A percentile compares a stretch with the other conserved stretches of the same genome.
phyloP scores from a whole-genome alignment of 179 eudicot genomes.

The Heliamphora pulchella region DNA sequence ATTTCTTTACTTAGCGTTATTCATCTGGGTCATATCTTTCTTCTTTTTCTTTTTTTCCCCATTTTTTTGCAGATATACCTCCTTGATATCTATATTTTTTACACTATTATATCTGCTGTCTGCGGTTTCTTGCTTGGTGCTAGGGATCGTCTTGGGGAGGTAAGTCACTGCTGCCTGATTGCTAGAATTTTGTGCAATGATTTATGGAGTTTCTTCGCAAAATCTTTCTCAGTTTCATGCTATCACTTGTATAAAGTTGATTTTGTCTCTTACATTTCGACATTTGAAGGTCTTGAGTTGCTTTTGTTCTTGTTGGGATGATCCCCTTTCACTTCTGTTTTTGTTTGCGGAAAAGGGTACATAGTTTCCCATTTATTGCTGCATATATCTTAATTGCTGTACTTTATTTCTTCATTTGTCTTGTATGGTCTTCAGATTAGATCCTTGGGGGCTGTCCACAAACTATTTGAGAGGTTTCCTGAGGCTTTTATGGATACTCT shows the following conservation, averaged over 20 bases:
- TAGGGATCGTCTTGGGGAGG: slow-evolving; percentile 98
- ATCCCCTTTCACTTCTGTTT: neutral
- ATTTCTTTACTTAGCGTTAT: neutral
- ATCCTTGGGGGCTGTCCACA: slow-evolving; percentile 89
- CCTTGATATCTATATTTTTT: slow-evolving; percentile 67
- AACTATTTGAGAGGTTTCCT: slow-evolving; percentile 89
- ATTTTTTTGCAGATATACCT: slow-evolving; percentile 98
- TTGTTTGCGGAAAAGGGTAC: neutral
- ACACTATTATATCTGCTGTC: slow-evolving; percentile 82
- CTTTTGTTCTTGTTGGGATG: neutral
- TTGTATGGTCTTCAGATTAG: slow-evolving; percentile 55
- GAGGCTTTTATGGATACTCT: slow-evolving; percentile 76
- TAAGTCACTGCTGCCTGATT: slow-evolving; percentile 25
- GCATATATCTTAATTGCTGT: neutral
- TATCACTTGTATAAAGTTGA: neutral
- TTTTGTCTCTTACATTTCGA: neutral
- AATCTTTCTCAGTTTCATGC: neutral
- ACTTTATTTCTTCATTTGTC: neutral
- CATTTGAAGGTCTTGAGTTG: slow-evolving; percentile 3
- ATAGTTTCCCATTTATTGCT: neutral
- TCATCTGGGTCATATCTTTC: neutral
- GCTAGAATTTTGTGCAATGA: neutral
- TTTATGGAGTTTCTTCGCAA: neutral
- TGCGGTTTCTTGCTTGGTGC: slow-evolving; percentile 96
- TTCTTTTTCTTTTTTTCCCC: neutral